A percentile compares a stretch with the other conserved stretches of the same genome.
Conservation (phyloP, 164 flowering plant species). For the Stephania yunnanensis region DNA sequence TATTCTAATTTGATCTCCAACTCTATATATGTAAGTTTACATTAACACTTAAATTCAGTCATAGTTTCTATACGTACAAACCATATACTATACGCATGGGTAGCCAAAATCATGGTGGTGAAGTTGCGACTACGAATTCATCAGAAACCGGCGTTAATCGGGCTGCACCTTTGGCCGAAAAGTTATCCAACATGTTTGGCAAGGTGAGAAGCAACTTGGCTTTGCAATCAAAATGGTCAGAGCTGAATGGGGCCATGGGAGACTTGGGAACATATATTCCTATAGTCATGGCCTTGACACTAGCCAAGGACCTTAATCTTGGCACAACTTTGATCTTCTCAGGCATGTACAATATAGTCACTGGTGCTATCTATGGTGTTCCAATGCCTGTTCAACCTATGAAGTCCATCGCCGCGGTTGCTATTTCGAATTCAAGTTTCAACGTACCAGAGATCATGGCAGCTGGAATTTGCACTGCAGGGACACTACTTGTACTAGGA, state of each 20-base stretch:
- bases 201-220: slow-evolving; percentile 39
- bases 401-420: slow-evolving; percentile 87
- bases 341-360: slow-evolving; percentile 65
- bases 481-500: slow-evolving; percentile 47
- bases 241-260: slow-evolving; percentile 85
- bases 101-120: slow-evolving; percentile 10
- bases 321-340: slow-evolving; percentile 81
- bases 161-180: not conserved
- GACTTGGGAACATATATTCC: slow-evolving; percentile 89
- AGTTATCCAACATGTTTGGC: slow-evolving; percentile 4
- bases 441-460: slow-evolving; percentile 79
- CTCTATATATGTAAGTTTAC: not conserved
- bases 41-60: not conserved
- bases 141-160: not conserved
- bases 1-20: not conserved
- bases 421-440: slow-evolving; percentile 50
- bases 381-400: slow-evolving; percentile 99
- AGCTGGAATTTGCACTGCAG: slow-evolving; percentile 70
- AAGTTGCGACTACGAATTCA: slow-evolving; percentile 2
- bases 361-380: slow-evolving; percentile 74
- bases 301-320: slow-evolving; percentile 56
- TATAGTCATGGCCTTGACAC: slow-evolving; percentile 67
- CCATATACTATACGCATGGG: slow-evolving; percentile 2
- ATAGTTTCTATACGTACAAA: not conserved
- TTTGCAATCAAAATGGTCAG: slow-evolving; percentile 62